Evolutionary conservation across 306 rosid genomes (phyloP), one percentile per base, ranked within the genome.

Genomic region (Vigna nakashimae): DNA sequence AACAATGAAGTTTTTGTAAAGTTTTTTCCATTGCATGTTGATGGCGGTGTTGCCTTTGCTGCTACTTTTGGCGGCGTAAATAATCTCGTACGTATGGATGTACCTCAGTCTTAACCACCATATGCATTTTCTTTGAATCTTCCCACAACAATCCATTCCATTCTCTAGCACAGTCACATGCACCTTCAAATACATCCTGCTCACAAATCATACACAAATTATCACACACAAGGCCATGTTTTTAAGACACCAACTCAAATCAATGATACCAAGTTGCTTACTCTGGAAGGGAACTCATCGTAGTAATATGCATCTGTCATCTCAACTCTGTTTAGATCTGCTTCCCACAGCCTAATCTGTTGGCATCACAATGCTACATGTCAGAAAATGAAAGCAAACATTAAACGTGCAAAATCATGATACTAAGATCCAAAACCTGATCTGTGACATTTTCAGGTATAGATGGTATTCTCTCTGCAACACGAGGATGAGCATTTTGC

Each of bases 401-500:
- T 7, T 45, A 9, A 16, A 65, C 9, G 5, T 1, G 15, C 9
- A 49, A 52, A 60, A 2, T 24, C 7, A 34, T 6, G 34, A 17
- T 56, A n/a, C 17, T 18, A 69, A 66, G 80, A 73, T 40, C 67
- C 20, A 70, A 28, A 80, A 91, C 98, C 99, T 92, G 98, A 80
- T 95, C 98, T 1, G 98, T 95, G 83, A 95, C 98, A 84, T 95
- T 95, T 87, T 95, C 98, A 17, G 99, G 98, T 32, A 92, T 88
- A 34, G 94, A 65, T 51, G 98, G 99, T 73, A 82, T n/a, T 85
- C 93, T 92, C 76, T 88, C 92, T 4, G 96, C 91, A 82, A 92
- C 99, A 22, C 99, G 92, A 71, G 98, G 88, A 87, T 92, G 98
- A 62, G 99, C 91, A 83, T 95, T 92, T 84, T 95, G 98, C 90